Conservation (phyloP, 192 early-diverging fungal genomes). For the Gonapodya prolifera region DNA sequence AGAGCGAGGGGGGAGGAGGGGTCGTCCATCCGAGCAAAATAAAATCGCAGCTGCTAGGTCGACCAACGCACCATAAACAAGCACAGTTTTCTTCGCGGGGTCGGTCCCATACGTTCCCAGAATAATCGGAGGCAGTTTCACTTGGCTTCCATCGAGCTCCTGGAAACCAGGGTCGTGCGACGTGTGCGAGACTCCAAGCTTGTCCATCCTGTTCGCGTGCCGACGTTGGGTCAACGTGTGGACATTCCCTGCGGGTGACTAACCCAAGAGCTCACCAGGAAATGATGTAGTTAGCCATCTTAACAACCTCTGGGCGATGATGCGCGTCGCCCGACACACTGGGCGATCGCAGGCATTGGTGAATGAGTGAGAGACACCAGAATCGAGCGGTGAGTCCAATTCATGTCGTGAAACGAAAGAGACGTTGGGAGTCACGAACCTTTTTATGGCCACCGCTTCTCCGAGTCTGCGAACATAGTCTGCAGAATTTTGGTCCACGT, state of each 20-base stretch:
- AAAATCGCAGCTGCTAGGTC: background rate
- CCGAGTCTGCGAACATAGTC: background rate
- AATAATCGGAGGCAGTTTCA: constrained; percentile 84
- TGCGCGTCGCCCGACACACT: constrained; percentile 55
- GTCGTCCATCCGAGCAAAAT: background rate
- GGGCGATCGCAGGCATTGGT: background rate
- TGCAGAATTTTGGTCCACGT: background rate
- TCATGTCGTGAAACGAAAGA: background rate
- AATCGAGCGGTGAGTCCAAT: too few relatives aligned
- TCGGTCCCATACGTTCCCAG: constrained; percentile 83
- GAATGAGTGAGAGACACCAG: too few relatives aligned
- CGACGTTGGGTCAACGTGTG: background rate
- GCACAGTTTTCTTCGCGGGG: constrained; percentile 85
- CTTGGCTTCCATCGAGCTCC: constrained; percentile 55
- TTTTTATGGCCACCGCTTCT: background rate
- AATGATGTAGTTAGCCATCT: constrained; percentile 55
- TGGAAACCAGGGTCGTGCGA: constrained; percentile 71
- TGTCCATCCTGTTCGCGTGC: constrained; percentile 2
- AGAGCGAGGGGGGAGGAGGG: background rate
- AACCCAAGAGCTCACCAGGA: background rate
- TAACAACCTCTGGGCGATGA: constrained; percentile 66
- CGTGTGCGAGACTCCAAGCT: background rate
- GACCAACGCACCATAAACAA: constrained; percentile 58
- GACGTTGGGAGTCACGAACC: background rate
- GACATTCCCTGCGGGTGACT: background rate